Conservation (phyloP, 805 yeast genomes). For the Yarrowia sp. region DNA sequence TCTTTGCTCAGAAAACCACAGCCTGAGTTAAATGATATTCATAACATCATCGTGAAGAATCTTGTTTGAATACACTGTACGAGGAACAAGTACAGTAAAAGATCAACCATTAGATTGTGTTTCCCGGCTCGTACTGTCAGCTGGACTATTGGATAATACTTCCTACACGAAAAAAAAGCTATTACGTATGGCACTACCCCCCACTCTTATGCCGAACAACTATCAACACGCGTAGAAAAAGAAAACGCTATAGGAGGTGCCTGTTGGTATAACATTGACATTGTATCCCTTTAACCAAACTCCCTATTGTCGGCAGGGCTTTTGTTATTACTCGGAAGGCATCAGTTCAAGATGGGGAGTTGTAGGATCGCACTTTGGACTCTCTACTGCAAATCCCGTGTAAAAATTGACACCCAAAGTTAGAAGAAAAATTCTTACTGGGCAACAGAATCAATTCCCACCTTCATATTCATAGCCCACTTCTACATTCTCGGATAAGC, state of each 20-base stretch:
- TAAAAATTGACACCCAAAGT: no score
- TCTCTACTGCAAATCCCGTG: no score
- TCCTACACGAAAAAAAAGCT: neutral
- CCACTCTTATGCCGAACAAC: neutral
- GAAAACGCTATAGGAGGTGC: neutral
- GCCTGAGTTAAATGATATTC: neutral
- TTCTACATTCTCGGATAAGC: neutral
- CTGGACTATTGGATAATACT: neutral
- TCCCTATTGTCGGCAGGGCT: neutral
- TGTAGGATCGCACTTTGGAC: no score
- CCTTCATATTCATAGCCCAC: neutral
- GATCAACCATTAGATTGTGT: neutral
- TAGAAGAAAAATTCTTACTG: no score
- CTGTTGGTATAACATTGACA: neutral
- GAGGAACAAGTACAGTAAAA: no score
- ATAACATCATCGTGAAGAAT: neutral
- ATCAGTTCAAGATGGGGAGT: no score
- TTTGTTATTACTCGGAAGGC: no score
- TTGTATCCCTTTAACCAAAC: neutral
- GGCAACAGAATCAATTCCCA: no score
- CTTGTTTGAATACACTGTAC: neutral
- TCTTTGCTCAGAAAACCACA: neutral
- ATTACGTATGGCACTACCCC: neutral
- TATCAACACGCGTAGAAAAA: neutral
- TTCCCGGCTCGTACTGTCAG: neutral